A percentile compares a stretch with the other conserved stretches of the same genome.
phyloP scores from a whole-genome alignment of 352 stramenopile genomes.

The Globisporangium spiculum region DNA sequence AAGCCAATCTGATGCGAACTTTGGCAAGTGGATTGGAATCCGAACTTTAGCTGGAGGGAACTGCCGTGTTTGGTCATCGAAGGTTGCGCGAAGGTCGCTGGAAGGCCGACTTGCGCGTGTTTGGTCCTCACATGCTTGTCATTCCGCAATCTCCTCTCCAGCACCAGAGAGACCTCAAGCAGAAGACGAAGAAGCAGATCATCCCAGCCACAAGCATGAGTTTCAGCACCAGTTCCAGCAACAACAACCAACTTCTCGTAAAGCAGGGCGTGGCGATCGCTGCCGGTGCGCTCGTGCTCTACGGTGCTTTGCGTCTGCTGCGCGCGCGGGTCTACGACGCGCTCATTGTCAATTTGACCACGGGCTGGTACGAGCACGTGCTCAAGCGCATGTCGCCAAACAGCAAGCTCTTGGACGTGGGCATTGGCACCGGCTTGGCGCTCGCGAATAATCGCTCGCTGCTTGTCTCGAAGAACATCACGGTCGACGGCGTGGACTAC shows the following conservation, averaged over 20 bases:
- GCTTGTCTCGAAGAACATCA: conserved; percentile 64
- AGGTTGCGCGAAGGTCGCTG: conserved; percentile 11
- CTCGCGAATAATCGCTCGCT: conserved; percentile 63
- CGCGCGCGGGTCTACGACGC: conserved; percentile 86
- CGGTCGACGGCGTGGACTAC: conserved; percentile 89
- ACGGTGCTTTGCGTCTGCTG: conserved; percentile 48
- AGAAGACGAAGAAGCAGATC: background rate
- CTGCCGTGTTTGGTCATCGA: background rate
- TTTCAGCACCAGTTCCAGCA: background rate
- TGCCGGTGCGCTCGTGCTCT: conserved; percentile 34
- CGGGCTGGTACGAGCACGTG: conserved; percentile 87
- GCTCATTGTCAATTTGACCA: conserved; percentile 86
- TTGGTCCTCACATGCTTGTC: background rate
- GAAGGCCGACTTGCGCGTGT: conserved; percentile 4
- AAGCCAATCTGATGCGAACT: background rate
- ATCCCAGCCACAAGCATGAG: conserved; percentile 2
- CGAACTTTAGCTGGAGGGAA: background rate
- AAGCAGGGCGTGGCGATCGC: conserved; percentile 23
- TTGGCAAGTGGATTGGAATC: background rate
- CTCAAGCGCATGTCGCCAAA: conserved; percentile 50
- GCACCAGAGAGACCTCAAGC: background rate
- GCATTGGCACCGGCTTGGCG: conserved; percentile 83
- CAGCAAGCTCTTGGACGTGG: conserved; percentile 83
- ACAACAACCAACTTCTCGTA: conserved; percentile 7
- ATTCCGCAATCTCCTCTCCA: background rate